Evolutionary conservation across 108 stramenopile species (phyloP).

Genomic region (Skeletonema tropicum): DNA sequence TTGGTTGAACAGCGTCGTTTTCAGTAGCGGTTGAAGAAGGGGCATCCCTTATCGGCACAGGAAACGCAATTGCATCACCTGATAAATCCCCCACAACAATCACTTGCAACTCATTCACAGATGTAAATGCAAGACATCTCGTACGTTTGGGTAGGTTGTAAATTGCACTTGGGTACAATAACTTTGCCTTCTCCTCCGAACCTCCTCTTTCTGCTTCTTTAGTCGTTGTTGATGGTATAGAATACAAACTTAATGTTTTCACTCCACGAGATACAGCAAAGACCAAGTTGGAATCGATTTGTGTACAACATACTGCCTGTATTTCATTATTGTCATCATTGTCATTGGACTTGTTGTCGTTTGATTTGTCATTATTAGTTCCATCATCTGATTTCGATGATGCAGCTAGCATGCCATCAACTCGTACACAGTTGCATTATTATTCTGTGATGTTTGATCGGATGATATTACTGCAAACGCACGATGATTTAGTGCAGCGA

Average conservation of each 20-base stretch:
- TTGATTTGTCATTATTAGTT: background rate
- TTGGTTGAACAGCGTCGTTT: background rate
- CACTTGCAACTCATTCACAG: slow-evolving; percentile 26
- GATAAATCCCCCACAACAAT: slow-evolving; percentile 76
- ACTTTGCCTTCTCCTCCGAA: slow-evolving; percentile 1
- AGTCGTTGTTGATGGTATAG: slow-evolving; percentile 7
- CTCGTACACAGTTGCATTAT: slow-evolving; percentile 15
- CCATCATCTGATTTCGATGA: slow-evolving; percentile 10
- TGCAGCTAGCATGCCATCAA: slow-evolving; percentile 10
- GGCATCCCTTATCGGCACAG: slow-evolving; percentile 33
- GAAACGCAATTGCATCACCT: slow-evolving; percentile 78
- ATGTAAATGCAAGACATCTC: slow-evolving; percentile 53
- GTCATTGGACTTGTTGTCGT: background rate
- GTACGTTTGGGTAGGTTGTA: slow-evolving; percentile 66
- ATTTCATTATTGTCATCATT: slow-evolving; percentile 43
- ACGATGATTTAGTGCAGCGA: slow-evolving; percentile 35
- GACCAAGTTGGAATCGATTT: slow-evolving; percentile 26
- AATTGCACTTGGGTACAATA: slow-evolving; percentile 24
- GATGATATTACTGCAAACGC: slow-evolving; percentile 35
- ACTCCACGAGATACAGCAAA: slow-evolving; percentile 69
- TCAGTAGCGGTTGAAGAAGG: background rate
- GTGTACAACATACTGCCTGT: slow-evolving; percentile 57
- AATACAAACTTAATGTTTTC: slow-evolving; percentile 67
- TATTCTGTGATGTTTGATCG: background rate
- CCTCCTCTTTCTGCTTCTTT: slow-evolving; percentile 2